Evolutionary conservation across 108 stramenopile species (phyloP).

Genomic region (Epithemia pelagica): DNA sequence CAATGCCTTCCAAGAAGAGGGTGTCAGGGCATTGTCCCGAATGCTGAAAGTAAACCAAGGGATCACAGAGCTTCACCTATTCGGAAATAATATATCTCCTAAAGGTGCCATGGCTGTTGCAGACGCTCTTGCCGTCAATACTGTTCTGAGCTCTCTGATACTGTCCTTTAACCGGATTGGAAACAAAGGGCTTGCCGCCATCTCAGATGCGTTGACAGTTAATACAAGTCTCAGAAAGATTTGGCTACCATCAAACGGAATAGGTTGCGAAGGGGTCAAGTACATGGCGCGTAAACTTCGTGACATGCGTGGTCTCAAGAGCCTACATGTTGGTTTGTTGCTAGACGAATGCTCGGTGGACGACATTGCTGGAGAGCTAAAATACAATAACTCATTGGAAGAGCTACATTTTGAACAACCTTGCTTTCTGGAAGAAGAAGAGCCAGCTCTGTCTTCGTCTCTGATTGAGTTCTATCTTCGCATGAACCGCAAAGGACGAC

Average conservation of each 20-base stretch:
- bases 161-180: conserved; percentile 32
- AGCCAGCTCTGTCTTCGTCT: background rate
- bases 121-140: conserved; percentile 18
- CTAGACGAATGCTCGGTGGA: conserved; percentile 20
- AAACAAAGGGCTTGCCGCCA: conserved; percentile 20
- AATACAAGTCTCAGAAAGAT: conserved; percentile 28
- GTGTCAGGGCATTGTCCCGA: conserved; percentile 8
- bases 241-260: conserved; percentile 20
- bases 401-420: conserved; percentile 19
- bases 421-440: conserved; percentile 6
- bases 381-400: conserved; percentile 14
- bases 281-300: conserved; percentile 20
- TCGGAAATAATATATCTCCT: conserved; percentile 26
- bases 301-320: conserved; percentile 24
- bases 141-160: conserved; percentile 14
- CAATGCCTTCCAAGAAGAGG: conserved; percentile 21
- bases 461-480: conserved; percentile 25
- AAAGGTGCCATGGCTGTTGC: conserved; percentile 20
- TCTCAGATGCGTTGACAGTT: conserved; percentile 23
- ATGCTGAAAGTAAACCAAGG: conserved; percentile 13
- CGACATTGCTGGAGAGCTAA: conserved; percentile 13
- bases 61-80: conserved; percentile 24
- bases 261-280: conserved; percentile 18
- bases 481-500: conserved; percentile 24
- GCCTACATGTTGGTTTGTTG: conserved; percentile 20